Evolutionary conservation across 2,329 filamentous ascomycete species (phyloP).

Genomic region (Fusarium solani-melongenae): DNA sequence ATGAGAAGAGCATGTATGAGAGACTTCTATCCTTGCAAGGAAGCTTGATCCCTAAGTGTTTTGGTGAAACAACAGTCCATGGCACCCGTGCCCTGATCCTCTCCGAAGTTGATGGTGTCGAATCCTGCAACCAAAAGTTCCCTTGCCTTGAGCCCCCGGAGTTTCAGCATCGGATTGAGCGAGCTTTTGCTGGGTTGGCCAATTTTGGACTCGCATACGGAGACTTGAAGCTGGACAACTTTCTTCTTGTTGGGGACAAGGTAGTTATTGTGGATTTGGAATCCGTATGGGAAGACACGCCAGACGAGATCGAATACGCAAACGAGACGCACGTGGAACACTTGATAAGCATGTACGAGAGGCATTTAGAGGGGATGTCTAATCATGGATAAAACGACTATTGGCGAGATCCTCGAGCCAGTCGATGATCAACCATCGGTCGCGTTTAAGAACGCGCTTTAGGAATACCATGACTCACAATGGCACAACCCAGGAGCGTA

Average conservation of each 20-base stretch:
- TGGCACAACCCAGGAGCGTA: neutral
- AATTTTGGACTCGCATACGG: neutral
- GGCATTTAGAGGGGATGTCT: neutral
- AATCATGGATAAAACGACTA: neutral
- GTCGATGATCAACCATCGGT: neutral
- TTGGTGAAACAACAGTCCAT: neutral
- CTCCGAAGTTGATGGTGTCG: rapidly evolving
- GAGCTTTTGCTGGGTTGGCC: neutral
- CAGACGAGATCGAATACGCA: neutral
- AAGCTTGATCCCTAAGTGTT: neutral
- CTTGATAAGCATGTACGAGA: neutral
- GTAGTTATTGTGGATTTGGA: neutral
- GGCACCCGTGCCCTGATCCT: neutral
- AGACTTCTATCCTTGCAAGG: neutral
- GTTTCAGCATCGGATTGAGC: neutral
- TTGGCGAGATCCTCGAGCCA: neutral
- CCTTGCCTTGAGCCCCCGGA: neutral
- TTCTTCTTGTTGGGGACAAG: neutral
- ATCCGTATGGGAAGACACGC: neutral
- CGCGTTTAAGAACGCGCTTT: neutral
- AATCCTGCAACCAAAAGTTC: neutral
- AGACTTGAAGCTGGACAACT: neutral
- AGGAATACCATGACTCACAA: neutral
- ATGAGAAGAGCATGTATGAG: neutral
- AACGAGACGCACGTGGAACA: neutral